Base-by-base conservation (phyloP, 2,329 filamentous ascomycete species). In the Hymenoscyphus infarciens region DNA sequence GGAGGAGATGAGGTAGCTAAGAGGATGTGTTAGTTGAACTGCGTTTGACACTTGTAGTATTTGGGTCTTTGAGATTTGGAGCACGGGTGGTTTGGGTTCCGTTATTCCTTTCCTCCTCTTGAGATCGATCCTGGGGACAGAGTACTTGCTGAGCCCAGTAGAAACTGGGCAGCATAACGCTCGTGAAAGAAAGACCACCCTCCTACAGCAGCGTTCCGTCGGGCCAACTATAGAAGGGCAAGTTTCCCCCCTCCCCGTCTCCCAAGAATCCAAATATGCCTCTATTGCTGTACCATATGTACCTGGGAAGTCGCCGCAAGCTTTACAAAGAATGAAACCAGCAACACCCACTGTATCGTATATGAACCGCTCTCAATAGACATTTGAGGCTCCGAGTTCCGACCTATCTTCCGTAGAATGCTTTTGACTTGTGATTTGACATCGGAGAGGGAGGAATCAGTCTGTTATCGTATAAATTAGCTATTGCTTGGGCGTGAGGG, bases 351-450 rank as follows among this genome's bases (percentile, higher is more conserved):
- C 90, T 99, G 93, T 75, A 98, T 82, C 65, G 87, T 92, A 81
- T 91, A 93, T 73, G 83, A 72, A 68, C 89, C 87, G 69, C 88
- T 90, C 78, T 98, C 94, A 78, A 99, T 96, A 75, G 87, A 92
- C 61, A 94, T 95, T 79, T 97, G 92, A 56, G 89, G 85, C 74
- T 96, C 94, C 11, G 93, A 90, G 76, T 93, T 95, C 78, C 90
- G 89, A 77, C 88, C 94, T 69, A 99, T 83, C 68, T 92, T 87
- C 73, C 93, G 90, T 69, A 97, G 86, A 75, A 99, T 87, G 76
- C 96, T 88, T 78, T 96, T 96, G 61, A 92, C 87, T 76, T 98
- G 93, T 67, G 84, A 83, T 78, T 98, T 98, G 79, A 96, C 89
- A 76, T 98, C 92, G 70, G 85, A 81, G 70, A 98, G 87, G 73